These are phyloP conservation scores for Aspergillus homomorphus DNA, from an alignment of 495 filamentous ascomycete species.

Conservation along the genomic window DNA sequence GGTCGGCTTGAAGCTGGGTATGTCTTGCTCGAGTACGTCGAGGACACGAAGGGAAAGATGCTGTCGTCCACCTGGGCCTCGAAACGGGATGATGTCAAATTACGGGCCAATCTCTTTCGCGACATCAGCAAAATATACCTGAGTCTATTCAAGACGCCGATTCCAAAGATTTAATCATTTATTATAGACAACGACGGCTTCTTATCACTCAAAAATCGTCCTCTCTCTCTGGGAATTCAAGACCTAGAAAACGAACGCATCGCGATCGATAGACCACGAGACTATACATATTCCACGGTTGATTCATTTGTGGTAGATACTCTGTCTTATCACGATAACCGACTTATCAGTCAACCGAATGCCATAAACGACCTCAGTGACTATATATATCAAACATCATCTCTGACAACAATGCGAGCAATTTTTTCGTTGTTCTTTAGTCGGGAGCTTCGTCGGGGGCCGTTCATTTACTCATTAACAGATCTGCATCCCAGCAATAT, in stretches of 20 bases:
- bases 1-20: conserved; percentile 6
- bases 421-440: conserved; percentile 22
- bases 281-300: conserved; percentile 25
- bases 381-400: conserved; percentile 21
- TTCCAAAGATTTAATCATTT: conserved; percentile 25
- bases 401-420: conserved; percentile 23
- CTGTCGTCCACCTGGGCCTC: conserved; percentile 7
- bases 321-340: conserved; percentile 26
- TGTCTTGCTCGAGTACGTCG: conserved; percentile 16
- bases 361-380: conserved; percentile 22
- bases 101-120: conserved; percentile 27
- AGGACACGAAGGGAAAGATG: conserved; percentile 7
- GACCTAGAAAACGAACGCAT: conserved; percentile 30
- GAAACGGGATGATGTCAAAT: background rate
- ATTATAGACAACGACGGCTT: conserved; percentile 19
- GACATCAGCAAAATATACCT: conserved; percentile 26
- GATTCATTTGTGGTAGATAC: conserved; percentile 30
- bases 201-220: conserved; percentile 26
- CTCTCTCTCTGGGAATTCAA: conserved; percentile 24
- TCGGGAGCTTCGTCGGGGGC: conserved; percentile 25
- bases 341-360: conserved; percentile 29
- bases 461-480: conserved; percentile 25
- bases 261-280: conserved; percentile 21
- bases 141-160: conserved; percentile 17
- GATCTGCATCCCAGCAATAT: conserved; percentile 36